Conservation (phyloP, 73 alveolate genomes). For the Paramecium biaurelia region DNA sequence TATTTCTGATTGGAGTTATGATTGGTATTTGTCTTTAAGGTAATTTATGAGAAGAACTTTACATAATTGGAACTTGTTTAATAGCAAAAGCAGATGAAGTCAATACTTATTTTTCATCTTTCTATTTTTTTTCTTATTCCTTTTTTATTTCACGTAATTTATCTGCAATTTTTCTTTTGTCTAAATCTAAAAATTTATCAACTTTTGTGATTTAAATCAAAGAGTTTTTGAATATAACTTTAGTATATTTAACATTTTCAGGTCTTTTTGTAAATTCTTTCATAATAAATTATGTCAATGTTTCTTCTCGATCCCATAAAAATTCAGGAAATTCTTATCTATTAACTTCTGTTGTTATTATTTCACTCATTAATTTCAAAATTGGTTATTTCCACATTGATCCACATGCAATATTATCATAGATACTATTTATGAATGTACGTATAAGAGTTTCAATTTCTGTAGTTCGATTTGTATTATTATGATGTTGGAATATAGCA, state of each 20-base stretch:
- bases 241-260: constrained; percentile 48
- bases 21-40: background rate
- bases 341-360: background rate
- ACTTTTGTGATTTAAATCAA: background rate
- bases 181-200: constrained; percentile 1
- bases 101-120: background rate
- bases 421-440: background rate
- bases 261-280: constrained; percentile 36
- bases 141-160: background rate
- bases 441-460: background rate
- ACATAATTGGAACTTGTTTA: background rate
- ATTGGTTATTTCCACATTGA: constrained; percentile 53
- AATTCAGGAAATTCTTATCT: constrained; percentile 8
- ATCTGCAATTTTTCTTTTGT: background rate
- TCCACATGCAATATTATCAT: constrained; percentile 48
- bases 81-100: background rate
- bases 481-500: constrained; percentile 31
- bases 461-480: background rate
- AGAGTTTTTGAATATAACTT: background rate
- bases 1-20: background rate
- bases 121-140: background rate
- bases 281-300: background rate
- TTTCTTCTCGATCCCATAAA: constrained; percentile 30
- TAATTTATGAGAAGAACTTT: background rate
- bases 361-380: constrained; percentile 32